These are phyloP conservation scores for Leptoxyphium fumago DNA, from an alignment of 2,329 filamentous ascomycete genomes.

Conservation along the genomic window DNA sequence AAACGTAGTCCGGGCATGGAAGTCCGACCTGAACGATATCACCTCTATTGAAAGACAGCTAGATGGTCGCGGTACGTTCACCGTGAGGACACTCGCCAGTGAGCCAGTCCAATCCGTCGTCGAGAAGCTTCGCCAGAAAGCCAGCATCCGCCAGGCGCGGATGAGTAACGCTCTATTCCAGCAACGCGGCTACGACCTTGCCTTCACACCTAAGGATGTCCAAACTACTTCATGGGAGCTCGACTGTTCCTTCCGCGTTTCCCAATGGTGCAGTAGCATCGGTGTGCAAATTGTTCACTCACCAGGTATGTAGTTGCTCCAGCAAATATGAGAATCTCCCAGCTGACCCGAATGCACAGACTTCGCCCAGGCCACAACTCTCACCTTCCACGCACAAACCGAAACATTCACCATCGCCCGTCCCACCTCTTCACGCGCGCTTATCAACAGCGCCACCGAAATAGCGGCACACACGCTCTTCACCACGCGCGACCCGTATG, in stretches of 20 bases:
- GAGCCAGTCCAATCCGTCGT: constrained; percentile 9
- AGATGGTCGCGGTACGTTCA: constrained; percentile 19
- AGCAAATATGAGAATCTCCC: not conserved
- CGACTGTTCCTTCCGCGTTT: constrained; percentile 10
- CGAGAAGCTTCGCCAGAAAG: constrained; percentile 13
- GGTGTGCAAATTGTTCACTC: constrained; percentile 12
- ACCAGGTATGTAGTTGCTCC: constrained; percentile 6
- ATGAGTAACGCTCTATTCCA: constrained; percentile 1
- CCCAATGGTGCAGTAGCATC: constrained; percentile 7
- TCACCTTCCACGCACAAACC: constrained; percentile 23
- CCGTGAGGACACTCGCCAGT: constrained; percentile 27
- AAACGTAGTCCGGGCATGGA: constrained; percentile 24
- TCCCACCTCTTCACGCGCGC: constrained; percentile 17
- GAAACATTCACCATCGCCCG: constrained; percentile 30
- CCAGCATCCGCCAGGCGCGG: constrained; percentile 3
- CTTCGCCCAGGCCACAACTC: constrained; percentile 19
- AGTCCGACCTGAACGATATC: constrained; percentile 25
- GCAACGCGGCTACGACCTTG: constrained; percentile 1
- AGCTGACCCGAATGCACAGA: constrained; percentile 8
- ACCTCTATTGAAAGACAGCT: constrained; percentile 25
- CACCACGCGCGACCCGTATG: constrained; percentile 9
- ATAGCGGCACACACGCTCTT: constrained; percentile 35
- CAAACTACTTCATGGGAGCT: constrained; percentile 11
- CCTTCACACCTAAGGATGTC: constrained; percentile 4
- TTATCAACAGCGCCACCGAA: constrained; percentile 19